Percentiles rank a stretch among this genome's conserved stretches.
phyloP scores from a whole-genome alignment of 139 green algal genomes.

The Choricystis sp. region DNA sequence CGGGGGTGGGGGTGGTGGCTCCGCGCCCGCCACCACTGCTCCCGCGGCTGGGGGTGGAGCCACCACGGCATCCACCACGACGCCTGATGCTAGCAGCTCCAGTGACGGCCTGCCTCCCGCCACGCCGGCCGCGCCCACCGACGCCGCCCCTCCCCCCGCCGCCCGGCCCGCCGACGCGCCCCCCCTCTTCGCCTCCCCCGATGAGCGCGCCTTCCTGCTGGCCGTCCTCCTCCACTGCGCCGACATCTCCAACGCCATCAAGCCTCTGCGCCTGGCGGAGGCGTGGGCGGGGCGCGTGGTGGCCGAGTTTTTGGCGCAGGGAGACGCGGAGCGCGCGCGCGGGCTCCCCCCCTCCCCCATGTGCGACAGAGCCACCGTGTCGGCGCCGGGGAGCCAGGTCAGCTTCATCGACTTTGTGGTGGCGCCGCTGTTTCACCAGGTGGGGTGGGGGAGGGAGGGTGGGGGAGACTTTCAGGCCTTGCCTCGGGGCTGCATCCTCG shows the following conservation, averaged over 20 bases:
- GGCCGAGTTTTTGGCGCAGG: conserved; percentile 42
- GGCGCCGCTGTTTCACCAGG: conserved; percentile 27
- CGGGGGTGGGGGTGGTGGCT: not conserved
- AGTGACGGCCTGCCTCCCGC: too few species aligned
- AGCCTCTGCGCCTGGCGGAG: conserved; percentile 19
- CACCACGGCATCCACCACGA: too few species aligned
- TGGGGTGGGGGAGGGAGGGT: too few species aligned
- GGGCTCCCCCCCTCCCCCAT: conserved; percentile 35
- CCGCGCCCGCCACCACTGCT: not conserved
- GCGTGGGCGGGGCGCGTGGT: conserved; percentile 39
- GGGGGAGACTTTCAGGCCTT: too few species aligned
- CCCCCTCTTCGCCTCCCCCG: conserved; percentile 19
- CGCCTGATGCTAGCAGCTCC: too few species aligned
- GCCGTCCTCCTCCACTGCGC: conserved; percentile 41
- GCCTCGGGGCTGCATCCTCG: not conserved
- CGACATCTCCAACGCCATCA: conserved; percentile 46
- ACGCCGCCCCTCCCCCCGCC: too few species aligned
- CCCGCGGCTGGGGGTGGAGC: too few species aligned
- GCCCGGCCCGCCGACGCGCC: not conserved
- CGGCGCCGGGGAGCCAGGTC: conserved; percentile 24
- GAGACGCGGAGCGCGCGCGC: conserved; percentile 26
- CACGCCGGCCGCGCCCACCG: not conserved
- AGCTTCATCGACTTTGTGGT: conserved; percentile 60
- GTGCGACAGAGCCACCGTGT: conserved; percentile 31
- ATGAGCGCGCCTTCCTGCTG: conserved; percentile 41